phyloP scores from a whole-genome alignment of 2,329 filamentous ascomycete species.

The Calcarisporium arbuscula region DNA sequence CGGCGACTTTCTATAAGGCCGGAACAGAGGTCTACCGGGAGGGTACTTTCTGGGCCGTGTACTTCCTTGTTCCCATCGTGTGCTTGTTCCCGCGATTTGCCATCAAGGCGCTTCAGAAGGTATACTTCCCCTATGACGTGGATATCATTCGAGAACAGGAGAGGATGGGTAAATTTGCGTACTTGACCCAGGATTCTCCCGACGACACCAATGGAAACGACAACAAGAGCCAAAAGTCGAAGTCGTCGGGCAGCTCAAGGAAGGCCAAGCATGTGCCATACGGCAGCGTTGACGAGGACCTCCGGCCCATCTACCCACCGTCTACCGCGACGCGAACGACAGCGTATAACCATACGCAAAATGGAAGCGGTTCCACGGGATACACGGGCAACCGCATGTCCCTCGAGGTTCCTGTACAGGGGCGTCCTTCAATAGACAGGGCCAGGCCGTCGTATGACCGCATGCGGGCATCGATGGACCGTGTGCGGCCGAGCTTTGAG shows the following conservation, averaged over 20 bases:
- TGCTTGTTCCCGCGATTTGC: constrained; percentile 84
- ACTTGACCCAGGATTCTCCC: constrained; percentile 42
- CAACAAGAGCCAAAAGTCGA: constrained; percentile 32
- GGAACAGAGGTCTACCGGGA: constrained; percentile 74
- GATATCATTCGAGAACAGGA: constrained; percentile 96
- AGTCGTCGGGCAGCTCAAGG: constrained; percentile 54
- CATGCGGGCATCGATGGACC: constrained; percentile 80
- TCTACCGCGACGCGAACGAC: constrained; percentile 76
- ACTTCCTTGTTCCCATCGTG: constrained; percentile 71
- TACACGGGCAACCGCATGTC: constrained; percentile 66
- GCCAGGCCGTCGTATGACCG: constrained; percentile 82
- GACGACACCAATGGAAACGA: constrained; percentile 32
- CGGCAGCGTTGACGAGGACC: constrained; percentile 73
- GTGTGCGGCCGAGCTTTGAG: constrained; percentile 77
- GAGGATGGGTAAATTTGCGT: constrained; percentile 72
- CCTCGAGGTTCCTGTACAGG: constrained; percentile 26
- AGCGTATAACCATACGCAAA: constrained; percentile 70
- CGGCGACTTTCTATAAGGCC: constrained; percentile 63
- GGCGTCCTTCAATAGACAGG: constrained; percentile 57
- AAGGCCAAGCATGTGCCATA: constrained; percentile 52
- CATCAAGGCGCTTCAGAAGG: constrained; percentile 84
- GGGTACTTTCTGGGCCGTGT: constrained; percentile 80
- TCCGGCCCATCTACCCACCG: constrained; percentile 87
- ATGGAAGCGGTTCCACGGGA: constrained; percentile 89
- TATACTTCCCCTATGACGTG: constrained; percentile 86